phyloP scores from a whole-genome alignment of 345 rosid species.

The Brassica rapa region DNA sequence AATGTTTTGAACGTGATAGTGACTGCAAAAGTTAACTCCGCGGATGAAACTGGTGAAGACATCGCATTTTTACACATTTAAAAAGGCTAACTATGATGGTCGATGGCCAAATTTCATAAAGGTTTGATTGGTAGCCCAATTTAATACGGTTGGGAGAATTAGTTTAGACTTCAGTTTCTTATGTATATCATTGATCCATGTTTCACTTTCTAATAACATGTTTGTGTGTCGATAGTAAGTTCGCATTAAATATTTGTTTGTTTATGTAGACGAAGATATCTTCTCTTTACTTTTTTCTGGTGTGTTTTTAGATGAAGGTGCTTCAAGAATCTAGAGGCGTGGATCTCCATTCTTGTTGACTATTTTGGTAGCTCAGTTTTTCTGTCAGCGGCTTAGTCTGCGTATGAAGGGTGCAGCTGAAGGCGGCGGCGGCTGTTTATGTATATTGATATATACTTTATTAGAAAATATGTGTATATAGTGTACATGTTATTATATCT shows the following conservation, averaged over 20 bases:
- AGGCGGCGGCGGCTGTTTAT: background rate
- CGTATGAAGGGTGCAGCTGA: background rate
- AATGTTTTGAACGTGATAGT: too few species aligned
- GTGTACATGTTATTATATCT: background rate
- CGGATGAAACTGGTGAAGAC: background rate
- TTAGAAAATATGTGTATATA: background rate
- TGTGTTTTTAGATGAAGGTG: background rate
- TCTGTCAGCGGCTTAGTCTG: background rate
- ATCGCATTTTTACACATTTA: background rate
- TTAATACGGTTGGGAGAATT: background rate
- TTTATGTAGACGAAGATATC: background rate
- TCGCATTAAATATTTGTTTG: background rate
- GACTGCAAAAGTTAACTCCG: background rate
- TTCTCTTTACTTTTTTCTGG: background rate
- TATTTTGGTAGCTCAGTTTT: background rate
- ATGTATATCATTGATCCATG: background rate
- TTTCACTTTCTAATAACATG: background rate
- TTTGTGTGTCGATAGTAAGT: background rate
- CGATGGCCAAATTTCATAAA: background rate
- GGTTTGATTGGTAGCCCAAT: background rate
- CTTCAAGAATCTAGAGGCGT: background rate
- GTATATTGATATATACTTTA: background rate
- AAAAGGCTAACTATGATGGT: background rate
- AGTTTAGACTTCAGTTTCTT: background rate
- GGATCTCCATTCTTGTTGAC: background rate